Percentiles rank a stretch among this genome's conserved stretches.
Evolutionary conservation across 1,284 basidiomycete genomes (phyloP).

Genomic region (Trichosporon ovoides): DNA sequence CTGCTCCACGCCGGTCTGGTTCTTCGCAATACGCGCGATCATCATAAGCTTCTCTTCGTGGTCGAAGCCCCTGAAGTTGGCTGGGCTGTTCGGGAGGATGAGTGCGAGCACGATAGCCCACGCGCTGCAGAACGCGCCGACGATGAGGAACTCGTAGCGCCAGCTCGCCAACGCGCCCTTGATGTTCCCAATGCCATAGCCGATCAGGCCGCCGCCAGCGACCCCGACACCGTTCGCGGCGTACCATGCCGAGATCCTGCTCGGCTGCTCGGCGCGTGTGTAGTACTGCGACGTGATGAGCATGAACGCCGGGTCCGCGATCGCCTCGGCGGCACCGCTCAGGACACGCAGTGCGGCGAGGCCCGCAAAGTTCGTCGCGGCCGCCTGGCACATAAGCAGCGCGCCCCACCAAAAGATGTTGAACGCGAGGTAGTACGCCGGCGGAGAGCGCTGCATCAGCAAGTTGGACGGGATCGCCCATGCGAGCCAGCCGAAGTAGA

Average conservation of each 20-base stretch:
- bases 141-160: constrained; percentile 49
- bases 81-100: constrained; percentile 45
- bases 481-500: constrained; percentile 53
- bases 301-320: constrained; percentile 46
- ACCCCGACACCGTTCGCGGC: constrained; percentile 47
- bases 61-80: constrained; percentile 40
- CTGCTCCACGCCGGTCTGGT: constrained; percentile 50
- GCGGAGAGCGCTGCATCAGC: constrained; percentile 52
- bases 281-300: constrained; percentile 45
- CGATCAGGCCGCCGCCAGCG: constrained; percentile 42
- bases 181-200: constrained; percentile 42
- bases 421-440: constrained; percentile 51
- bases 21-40: constrained; percentile 46
- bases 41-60: constrained; percentile 49
- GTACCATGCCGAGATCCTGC: constrained; percentile 44
- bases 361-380: constrained; percentile 48
- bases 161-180: constrained; percentile 43
- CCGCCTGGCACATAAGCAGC: constrained; percentile 49
- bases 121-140: constrained; percentile 41
- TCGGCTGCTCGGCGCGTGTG: constrained; percentile 45
- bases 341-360: constrained; percentile 51
- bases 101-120: constrained; percentile 42
- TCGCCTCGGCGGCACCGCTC: constrained; percentile 51
- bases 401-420: constrained; percentile 53
- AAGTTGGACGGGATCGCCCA: constrained; percentile 54